These are phyloP conservation scores for Domatiomyces globalis DNA, from an alignment of 2,329 filamentous ascomycete genomes.

Conservation along the genomic window DNA sequence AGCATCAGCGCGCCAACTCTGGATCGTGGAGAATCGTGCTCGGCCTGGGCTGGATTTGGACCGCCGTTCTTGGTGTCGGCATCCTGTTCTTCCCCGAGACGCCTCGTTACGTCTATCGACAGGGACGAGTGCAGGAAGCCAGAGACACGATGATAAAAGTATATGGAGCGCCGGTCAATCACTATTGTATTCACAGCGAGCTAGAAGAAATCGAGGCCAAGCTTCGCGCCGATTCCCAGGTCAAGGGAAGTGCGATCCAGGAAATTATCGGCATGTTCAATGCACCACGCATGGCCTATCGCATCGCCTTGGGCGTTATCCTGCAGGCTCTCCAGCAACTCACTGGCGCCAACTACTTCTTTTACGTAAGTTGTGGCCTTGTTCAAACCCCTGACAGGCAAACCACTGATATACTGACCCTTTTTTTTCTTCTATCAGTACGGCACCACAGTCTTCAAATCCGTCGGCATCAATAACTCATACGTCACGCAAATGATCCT, in stretches of 20 bases:
- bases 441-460: constrained; percentile 46
- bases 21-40: constrained; percentile 37
- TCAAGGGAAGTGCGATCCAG: constrained; percentile 30
- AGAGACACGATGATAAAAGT: constrained; percentile 38
- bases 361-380: neutral
- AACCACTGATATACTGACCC: neutral
- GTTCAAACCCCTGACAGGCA: neutral
- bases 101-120: constrained; percentile 45
- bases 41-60: constrained; percentile 43
- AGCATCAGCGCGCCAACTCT: constrained; percentile 15
- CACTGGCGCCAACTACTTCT: constrained; percentile 25
- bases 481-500: constrained; percentile 52
- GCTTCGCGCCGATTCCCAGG: constrained; percentile 35
- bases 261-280: constrained; percentile 32
- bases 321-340: constrained; percentile 36
- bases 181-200: constrained; percentile 30
- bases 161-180: constrained; percentile 42
- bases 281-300: constrained; percentile 31
- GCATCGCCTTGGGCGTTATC: constrained; percentile 31
- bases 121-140: constrained; percentile 38
- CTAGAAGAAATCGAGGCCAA: constrained; percentile 13
- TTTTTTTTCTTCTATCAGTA: constrained; percentile 34
- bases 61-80: constrained; percentile 38
- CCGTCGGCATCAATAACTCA: constrained; percentile 23
- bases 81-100: constrained; percentile 44